A percentile compares a stretch with the other conserved stretches of the same genome.
Evolutionary conservation across 2,329 filamentous ascomycete genomes (phyloP).

Genomic region (Cladobotryum mycophilum): DNA sequence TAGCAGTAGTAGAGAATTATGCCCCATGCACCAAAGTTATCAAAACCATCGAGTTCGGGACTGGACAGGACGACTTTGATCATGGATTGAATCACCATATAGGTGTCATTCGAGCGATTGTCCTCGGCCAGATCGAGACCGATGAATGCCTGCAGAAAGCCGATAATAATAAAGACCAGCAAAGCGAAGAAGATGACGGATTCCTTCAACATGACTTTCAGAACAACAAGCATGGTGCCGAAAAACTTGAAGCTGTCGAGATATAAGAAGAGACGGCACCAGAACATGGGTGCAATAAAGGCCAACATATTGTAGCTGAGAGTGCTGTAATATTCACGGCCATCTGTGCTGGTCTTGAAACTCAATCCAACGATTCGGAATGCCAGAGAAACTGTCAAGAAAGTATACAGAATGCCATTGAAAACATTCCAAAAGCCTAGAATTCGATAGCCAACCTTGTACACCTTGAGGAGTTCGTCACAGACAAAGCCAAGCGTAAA

Average conservation of each 20-base stretch:
- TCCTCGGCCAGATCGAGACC: slow-evolving; percentile 81
- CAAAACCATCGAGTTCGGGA: slow-evolving; percentile 84
- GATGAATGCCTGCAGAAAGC: slow-evolving; percentile 89
- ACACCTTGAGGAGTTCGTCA: slow-evolving; percentile 82
- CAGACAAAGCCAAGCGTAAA: slow-evolving; percentile 89
- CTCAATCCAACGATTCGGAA: slow-evolving; percentile 72
- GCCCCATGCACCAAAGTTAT: slow-evolving; percentile 86
- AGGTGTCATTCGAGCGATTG: slow-evolving; percentile 59
- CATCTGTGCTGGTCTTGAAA: slow-evolving; percentile 41
- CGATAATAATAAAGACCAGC: slow-evolving; percentile 73
- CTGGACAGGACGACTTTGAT: slow-evolving; percentile 85
- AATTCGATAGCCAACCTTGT: slow-evolving; percentile 88
- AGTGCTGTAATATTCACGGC: slow-evolving; percentile 61
- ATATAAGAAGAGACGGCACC: slow-evolving; percentile 86
- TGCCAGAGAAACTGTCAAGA: slow-evolving; percentile 72
- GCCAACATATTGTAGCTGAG: slow-evolving; percentile 92
- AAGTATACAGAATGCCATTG: slow-evolving; percentile 73
- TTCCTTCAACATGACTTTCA: slow-evolving; percentile 93
- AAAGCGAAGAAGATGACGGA: slow-evolving; percentile 95
- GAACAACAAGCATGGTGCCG: slow-evolving; percentile 92
- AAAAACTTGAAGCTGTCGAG: slow-evolving; percentile 94
- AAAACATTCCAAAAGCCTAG: slow-evolving; percentile 97
- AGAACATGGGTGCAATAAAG: slow-evolving; percentile 93
- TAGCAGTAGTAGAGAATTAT: slow-evolving; percentile 96
- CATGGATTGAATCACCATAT: slow-evolving; percentile 76